Base-by-base conservation (phyloP, 257 asterid species). In the Solanum pimpinellifolium region DNA sequence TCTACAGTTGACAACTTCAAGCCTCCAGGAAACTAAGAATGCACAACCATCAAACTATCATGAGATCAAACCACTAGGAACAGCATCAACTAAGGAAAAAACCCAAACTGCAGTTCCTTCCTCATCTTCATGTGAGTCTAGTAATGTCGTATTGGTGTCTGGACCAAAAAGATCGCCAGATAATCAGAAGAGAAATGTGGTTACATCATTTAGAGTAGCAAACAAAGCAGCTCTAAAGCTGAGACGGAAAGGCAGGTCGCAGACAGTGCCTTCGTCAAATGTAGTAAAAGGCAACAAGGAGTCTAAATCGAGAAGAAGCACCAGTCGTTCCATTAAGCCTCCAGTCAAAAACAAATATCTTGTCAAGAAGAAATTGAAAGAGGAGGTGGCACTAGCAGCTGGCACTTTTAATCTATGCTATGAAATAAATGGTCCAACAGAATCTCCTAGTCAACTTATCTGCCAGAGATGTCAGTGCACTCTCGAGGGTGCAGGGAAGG, bases 381-480 rank as follows among this genome's bases (percentile, higher is more conserved):
- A 90, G 87, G 94, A 87, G 37, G 84, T 91, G 4, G n/a, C 80
- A 83, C 75, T 87, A 70, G 86, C 78, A 11, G 88, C 87, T 49
- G 90, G 76, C 59, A 86, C 56, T 77, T 87, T 91, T 23, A 73
- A 88, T 70, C 41, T 87, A 77, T 86, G 91, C 83, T 21, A 72
- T 56, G 93, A 87, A 78, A 89, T 85, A 65, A 81, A 88, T 49
- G 90, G 46, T 47, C 60, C 60, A 59, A 80, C 72, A 90, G 88
- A 74, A 85, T 83, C 66, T 76, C 37, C 94, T 39, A 91, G 83
- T 88, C 92, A 89, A 69, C 62, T 92, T 85, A 88, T 97, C 90
- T 97, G 99, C 92, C 96, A 94, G 80, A 96, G 91, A 90, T 97
- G 99, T 86, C 97, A 91, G 90, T 97, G 98, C 90, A 91, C 97